Evolutionary conservation across 1,284 basidiomycete genomes (phyloP), one percentile per base, ranked within the genome.

Genomic region (Leucoagaricus sp.): DNA sequence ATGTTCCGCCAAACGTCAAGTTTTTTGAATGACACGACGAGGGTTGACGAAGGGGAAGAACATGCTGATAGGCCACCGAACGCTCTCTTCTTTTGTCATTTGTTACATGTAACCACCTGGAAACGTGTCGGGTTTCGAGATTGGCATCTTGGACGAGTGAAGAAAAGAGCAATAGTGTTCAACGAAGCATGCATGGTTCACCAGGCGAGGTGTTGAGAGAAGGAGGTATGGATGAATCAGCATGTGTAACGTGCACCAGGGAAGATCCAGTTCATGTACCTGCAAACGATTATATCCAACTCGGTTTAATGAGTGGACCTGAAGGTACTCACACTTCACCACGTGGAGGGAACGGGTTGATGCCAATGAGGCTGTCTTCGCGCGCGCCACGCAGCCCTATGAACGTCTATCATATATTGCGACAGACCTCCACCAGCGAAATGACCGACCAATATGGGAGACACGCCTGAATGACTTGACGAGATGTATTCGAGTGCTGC

Each of bases 21-120:
- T 12, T 21, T 33, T 42, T 15, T 13, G 26, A 12, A 45, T 17
- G 15, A 54, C 29, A 13, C 52, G 26, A n/a, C 38, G 29, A 25
- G 23, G 23, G 26, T 54, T 33, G 42, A 54, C 36, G 33, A 54
- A 54, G 17, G 44, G 31, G 17, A 47, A 19, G 6, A 54, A 34
- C 52, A 54, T 54, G 12, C 52, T 33, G 31, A 41, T 47, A 7
- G 52, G 44, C 52, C 52, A 54, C 7, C 9, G 42, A 12, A 47
- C 42, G 7, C 41, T 45, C 29, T 54, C 52, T 36, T 54, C 52
- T 25, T 54, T 54, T 17, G 41, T 54, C 52, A 54, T 54, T 45
- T 54, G 42, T 12, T 36, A 12, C 52, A 54, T 46, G 28, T 34
- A 54, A n/a, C 52, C 44, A 26, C 47, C 52, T 8, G 52, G 52